Evolutionary conservation across 441 rosid genomes (phyloP), one percentile per base, ranked within the genome.

Genomic region (Brassica hybrid): DNA sequence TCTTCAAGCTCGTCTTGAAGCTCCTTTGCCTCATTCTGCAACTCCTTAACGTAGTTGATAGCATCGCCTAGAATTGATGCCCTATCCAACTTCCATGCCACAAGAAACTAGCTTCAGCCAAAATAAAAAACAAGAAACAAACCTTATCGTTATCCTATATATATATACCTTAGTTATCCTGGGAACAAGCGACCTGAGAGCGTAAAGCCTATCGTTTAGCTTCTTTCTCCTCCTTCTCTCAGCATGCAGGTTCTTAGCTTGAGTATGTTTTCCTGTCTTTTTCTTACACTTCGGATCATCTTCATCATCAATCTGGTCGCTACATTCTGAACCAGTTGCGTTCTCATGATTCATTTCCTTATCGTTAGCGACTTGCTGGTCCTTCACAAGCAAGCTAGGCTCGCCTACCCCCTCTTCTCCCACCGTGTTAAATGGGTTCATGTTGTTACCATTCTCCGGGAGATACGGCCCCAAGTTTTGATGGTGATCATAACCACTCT

Each of bases 61-160:
- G 96, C 98, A 34, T 94, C 98, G 19, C 88, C 98, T 12, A 94
- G 91, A 61, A 92, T 92, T 1, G 97, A 84, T 11, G 98, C 99
- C 77, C 92, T 87, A 32, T 93, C 95, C 87, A 95, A 72, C 99
- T 93, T 68, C 6, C 43, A 79, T 64, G 13, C 60, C 38, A 65
- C 59, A 57, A 45, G 7, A 54, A 62, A 65, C 21, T 19, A 48
- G 69, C 52, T 67, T 76, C 70, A 71, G 74, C 36, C 7, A 68
- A 11, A 38, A 3, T 16, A 7, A n/a, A 11, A 17, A 74, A 16
- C 45, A 43, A 21, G 45, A 74, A 73, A 61, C 61, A 41, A 14
- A 56, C 19, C 10, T 38, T 38, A 38, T 38, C 43, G 43, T 38
- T 38, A 54, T 52, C 6, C 3, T 30, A 17, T 43, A 18, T 27